Conservation (phyloP, 495 filamentous ascomycete species). For the Margaritispora aquatica region DNA sequence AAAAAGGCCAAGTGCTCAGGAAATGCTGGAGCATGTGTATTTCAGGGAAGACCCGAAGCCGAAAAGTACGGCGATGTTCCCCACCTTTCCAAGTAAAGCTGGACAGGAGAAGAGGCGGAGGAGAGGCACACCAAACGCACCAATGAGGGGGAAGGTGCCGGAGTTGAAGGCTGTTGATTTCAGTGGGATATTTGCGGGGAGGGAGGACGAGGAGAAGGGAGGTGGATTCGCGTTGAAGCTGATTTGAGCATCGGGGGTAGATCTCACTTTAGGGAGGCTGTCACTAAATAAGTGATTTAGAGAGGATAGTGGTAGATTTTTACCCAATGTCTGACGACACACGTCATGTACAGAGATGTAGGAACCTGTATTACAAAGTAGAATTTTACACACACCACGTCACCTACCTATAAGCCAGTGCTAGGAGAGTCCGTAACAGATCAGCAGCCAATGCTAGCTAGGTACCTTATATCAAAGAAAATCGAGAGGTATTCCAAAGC, state of each 20-base stretch:
- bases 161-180: slow-evolving; percentile 65
- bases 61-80: slow-evolving; percentile 81
- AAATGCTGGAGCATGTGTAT: slow-evolving; percentile 72
- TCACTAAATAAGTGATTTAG: background rate
- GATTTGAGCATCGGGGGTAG: slow-evolving; percentile 32
- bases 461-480: no score
- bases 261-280: background rate
- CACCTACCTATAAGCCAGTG: no score
- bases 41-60: slow-evolving; percentile 85
- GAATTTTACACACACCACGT: no score
- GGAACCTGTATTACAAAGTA: no score
- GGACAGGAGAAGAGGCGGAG: slow-evolving; percentile 79
- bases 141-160: slow-evolving; percentile 68
- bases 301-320: no score
- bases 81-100: slow-evolving; percentile 90
- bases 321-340: no score
- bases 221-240: slow-evolving; percentile 79
- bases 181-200: slow-evolving; percentile 67
- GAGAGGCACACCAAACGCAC: slow-evolving; percentile 78
- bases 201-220: slow-evolving; percentile 67
- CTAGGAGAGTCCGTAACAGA: no score
- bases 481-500: no score
- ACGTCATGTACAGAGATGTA: no score
- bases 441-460: no score
- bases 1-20: slow-evolving; percentile 56